Conservation (phyloP, 768 basidiomycete species). For the Tylopilus felleus region DNA sequence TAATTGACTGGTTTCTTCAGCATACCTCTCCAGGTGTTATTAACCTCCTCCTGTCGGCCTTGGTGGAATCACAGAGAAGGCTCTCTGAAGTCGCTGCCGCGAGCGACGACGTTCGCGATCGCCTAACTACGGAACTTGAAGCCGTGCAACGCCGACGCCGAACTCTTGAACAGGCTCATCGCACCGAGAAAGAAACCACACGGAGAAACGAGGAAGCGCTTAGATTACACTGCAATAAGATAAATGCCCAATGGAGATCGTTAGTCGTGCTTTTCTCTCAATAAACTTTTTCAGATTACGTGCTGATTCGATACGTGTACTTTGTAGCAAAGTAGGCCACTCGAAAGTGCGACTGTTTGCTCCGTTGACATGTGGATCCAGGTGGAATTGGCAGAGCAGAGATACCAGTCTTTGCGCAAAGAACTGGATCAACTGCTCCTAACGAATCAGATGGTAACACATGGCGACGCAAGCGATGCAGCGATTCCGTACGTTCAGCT, state of each 20-base stretch:
- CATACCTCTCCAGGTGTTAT: background rate
- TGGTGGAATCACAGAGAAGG: constrained; percentile 1
- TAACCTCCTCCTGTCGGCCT: background rate
- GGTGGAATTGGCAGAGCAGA: background rate
- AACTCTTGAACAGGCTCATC: background rate
- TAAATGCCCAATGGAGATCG: constrained; percentile 2
- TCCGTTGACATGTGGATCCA: background rate
- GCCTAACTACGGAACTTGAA: background rate
- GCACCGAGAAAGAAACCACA: background rate
- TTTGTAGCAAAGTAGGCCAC: constrained; percentile 1
- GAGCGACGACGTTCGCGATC: background rate
- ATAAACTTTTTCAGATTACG: background rate
- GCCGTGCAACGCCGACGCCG: background rate
- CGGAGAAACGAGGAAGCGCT: background rate
- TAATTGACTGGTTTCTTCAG: background rate
- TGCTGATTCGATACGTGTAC: background rate
- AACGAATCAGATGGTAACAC: background rate
- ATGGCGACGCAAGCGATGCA: background rate
- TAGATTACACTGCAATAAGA: background rate
- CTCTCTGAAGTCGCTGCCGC: background rate
- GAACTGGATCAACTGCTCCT: background rate
- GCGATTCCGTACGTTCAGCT: background rate
- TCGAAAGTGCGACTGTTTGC: background rate
- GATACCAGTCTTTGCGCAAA: background rate
- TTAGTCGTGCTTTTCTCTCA: background rate